Conservation (phyloP, 2,329 filamentous ascomycete genomes). For the Fusarium pininemorale region DNA sequence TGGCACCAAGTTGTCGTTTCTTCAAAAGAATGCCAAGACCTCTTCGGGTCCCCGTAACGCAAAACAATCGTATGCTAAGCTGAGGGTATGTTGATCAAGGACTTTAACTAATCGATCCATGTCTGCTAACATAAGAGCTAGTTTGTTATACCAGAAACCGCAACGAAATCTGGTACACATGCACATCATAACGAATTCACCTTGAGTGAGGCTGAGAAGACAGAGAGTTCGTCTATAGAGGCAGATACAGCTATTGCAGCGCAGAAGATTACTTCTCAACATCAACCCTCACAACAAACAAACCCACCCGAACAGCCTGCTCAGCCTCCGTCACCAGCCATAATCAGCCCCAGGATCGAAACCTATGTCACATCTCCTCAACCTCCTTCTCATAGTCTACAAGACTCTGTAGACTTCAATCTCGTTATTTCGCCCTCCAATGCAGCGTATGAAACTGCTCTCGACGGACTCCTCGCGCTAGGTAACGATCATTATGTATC, state of each 20-base stretch:
- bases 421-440: slow-evolving; percentile 33
- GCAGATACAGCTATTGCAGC: not conserved
- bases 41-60: slow-evolving; percentile 34
- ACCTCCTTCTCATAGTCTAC: not conserved
- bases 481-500: slow-evolving; percentile 41
- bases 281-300: not conserved
- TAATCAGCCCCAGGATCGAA: slow-evolving; percentile 13
- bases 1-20: slow-evolving; percentile 56
- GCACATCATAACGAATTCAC: slow-evolving; percentile 3
- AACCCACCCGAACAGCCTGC: not conserved
- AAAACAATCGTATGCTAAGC: slow-evolving; percentile 35
- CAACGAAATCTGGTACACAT: slow-evolving; percentile 10
- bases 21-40: slow-evolving; percentile 59
- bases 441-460: slow-evolving; percentile 46
- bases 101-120: not conserved
- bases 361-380: slow-evolving; percentile 12
- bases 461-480: slow-evolving; percentile 48
- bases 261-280: not conserved
- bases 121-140: not conserved
- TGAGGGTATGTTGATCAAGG: slow-evolving; percentile 22
- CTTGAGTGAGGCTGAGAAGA: slow-evolving; percentile 1
- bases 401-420: slow-evolving; percentile 17
- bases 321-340: not conserved
- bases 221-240: not conserved
- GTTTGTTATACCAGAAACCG: slow-evolving; percentile 36